phyloP scores from a whole-genome alignment of 108 stramenopile genomes.

The Pseudonitzschia pungens region DNA sequence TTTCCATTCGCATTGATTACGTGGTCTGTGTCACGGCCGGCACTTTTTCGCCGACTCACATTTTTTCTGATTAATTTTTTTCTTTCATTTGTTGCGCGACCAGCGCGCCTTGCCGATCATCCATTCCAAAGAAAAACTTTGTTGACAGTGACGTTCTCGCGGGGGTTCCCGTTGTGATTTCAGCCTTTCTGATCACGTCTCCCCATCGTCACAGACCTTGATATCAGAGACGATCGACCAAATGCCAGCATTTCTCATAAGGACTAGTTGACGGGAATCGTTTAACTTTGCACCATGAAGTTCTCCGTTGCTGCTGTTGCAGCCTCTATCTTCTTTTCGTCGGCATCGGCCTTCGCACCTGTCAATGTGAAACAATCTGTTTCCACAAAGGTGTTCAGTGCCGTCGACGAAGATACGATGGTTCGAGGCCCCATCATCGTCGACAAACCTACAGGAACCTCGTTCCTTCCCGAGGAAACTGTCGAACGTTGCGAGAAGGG shows the following conservation, averaged over 20 bases:
- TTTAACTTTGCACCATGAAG: slow-evolving; percentile 1
- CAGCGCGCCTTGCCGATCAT: background rate
- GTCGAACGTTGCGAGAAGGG: slow-evolving; percentile 62
- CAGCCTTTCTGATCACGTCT: background rate
- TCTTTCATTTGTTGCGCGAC: background rate
- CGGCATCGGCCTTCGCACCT: slow-evolving; percentile 9
- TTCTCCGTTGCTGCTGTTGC: slow-evolving; percentile 16
- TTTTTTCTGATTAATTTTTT: background rate
- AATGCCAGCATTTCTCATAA: background rate
- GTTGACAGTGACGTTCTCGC: background rate
- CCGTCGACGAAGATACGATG: slow-evolving; percentile 7
- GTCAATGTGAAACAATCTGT: background rate
- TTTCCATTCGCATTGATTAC: background rate
- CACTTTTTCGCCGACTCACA: background rate
- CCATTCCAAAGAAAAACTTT: background rate
- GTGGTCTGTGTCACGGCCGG: background rate
- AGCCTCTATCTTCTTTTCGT: background rate
- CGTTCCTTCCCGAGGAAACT: slow-evolving; percentile 74
- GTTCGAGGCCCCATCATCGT: background rate
- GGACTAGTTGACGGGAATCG: too few species aligned
- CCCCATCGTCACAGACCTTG: background rate
- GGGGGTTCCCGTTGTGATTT: background rate
- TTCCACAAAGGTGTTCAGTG: background rate
- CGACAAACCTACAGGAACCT: slow-evolving; percentile 72
- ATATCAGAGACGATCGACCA: too few species aligned